A percentile compares a stretch with the other conserved stretches of the same genome.
Evolutionary conservation across 176 grass and related monocot species (phyloP).

Genomic region (Hyparrhenia diplandra): DNA sequence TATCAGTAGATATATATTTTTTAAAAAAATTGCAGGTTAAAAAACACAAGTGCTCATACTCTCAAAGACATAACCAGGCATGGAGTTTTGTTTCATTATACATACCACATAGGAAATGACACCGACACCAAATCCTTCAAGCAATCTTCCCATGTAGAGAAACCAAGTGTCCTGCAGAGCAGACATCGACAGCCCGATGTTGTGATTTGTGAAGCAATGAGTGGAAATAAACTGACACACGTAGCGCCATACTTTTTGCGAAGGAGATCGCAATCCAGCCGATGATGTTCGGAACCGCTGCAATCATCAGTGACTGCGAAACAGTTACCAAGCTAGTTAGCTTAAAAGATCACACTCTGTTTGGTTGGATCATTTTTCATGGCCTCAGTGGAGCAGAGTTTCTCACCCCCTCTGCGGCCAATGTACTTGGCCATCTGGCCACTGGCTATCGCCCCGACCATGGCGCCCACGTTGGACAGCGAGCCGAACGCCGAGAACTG

Average conservation of each 20-base stretch:
- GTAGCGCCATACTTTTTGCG: slow-evolving; percentile 50
- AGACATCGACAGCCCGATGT: background rate
- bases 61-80: background rate
- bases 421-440: too few species aligned
- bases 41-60: background rate
- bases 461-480: too few species aligned
- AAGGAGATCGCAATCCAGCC: slow-evolving; percentile 95
- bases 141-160: slow-evolving; percentile 73
- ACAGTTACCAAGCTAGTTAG: slow-evolving; percentile 11
- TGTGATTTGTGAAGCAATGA: background rate
- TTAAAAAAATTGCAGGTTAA: background rate
- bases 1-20: background rate
- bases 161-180: slow-evolving; percentile 62
- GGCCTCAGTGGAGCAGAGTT: too few species aligned
- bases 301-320: slow-evolving; percentile 74
- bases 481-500: too few species aligned
- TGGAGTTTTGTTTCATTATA: background rate
- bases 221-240: background rate
- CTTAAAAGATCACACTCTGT: background rate
- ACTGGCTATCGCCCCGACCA: too few species aligned
- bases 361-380: background rate
- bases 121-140: slow-evolving; percentile 93
- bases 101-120: slow-evolving; percentile 77
- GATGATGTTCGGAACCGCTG: slow-evolving; percentile 83
- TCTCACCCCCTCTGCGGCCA: too few species aligned